Base-by-base conservation (phyloP, 2,329 filamentous ascomycete species). In the Metarhizium guizhouense region DNA sequence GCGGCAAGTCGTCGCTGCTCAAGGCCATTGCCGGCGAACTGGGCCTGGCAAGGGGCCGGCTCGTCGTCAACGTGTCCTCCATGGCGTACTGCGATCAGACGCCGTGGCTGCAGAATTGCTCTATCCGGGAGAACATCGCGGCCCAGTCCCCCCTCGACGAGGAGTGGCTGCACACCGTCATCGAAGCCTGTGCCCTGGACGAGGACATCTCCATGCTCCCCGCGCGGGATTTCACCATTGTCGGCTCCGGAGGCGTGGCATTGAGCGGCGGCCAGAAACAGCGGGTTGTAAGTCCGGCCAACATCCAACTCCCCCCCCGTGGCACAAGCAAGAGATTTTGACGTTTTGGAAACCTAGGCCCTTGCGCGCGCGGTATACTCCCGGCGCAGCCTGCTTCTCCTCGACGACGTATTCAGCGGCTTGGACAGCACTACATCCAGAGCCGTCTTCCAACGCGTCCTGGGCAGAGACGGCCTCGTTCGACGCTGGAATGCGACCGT, bases 311-410 rank as follows among this genome's bases (percentile, higher is more conserved):
- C n/a, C n/a, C n/a, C n/a, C n/a, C 20, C 13, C 38, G 18, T 14
- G 3, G 29, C 13, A 18, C 20, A 32, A 14, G 6, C 6, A 18
- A 53, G 16, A 45, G 36, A 29, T 18, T 53, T 7, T 25, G 25
- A 20, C 25, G 5, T 34, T 6, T 30, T 38, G 43, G 6, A 18
- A 8, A 25, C 11, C 11, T 13, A 74, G 65, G 69, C 73, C 3
- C 62, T 80, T 1, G 77, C 78, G 3, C 68, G 78, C 16, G 76
- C 76, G 1, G 62, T 80, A 0, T 81, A 77, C 56, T 67, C 72
- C 1, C 59, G 67, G 8, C 65, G 62, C 6, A 61, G 69, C 1
- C 63, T 78, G 1, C 18, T 76, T 1, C 36, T 81, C 3, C 61
- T 80, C 0, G 77, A 81, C 55, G 76, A 80, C 53, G 63, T 70